A percentile compares a stretch with the other conserved stretches of the same genome.
Conservation (phyloP, 148 eudicot genomes). For the Suaeda aralocaspica region DNA sequence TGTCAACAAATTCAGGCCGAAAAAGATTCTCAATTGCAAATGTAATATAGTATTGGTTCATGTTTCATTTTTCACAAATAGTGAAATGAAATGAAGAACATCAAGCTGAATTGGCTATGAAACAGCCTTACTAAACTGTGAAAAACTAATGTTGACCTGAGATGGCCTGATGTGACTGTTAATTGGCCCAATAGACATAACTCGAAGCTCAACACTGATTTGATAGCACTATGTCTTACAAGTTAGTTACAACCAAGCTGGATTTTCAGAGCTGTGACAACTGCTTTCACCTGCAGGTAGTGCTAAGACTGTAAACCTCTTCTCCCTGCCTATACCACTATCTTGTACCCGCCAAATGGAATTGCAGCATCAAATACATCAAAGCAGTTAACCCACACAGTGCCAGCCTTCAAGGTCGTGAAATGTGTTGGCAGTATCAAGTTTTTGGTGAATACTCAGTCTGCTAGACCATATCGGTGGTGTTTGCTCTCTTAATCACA, state of each 20-base stretch:
- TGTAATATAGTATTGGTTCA: too few species aligned
- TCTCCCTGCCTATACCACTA: slow-evolving; percentile 94
- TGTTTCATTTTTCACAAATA: too few species aligned
- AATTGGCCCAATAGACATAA: too few species aligned
- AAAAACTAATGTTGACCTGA: too few species aligned
- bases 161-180: too few species aligned
- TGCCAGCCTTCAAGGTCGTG: slow-evolving; percentile 69
- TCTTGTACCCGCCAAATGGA: slow-evolving; percentile 91
- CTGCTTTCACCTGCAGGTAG: slow-evolving; percentile 86
- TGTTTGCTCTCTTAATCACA: slow-evolving; percentile 76
- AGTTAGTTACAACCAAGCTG: slow-evolving; percentile 66
- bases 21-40: too few species aligned
- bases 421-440: slow-evolving; percentile 79
- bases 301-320: slow-evolving; percentile 77
- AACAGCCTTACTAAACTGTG: too few species aligned
- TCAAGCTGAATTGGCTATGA: too few species aligned
- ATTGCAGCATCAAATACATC: slow-evolving; percentile 89
- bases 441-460: slow-evolving; percentile 75
- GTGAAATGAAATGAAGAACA: too few species aligned
- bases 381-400: slow-evolving; percentile 92
- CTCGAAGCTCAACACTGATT: neutral
- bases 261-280: slow-evolving; percentile 73
- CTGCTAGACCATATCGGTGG: slow-evolving; percentile 78
- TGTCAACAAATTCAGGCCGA: too few species aligned
- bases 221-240: neutral